Evolutionary conservation across 2,329 filamentous ascomycete genomes (phyloP).

Genomic region (Exophiala dermatitidis): DNA sequence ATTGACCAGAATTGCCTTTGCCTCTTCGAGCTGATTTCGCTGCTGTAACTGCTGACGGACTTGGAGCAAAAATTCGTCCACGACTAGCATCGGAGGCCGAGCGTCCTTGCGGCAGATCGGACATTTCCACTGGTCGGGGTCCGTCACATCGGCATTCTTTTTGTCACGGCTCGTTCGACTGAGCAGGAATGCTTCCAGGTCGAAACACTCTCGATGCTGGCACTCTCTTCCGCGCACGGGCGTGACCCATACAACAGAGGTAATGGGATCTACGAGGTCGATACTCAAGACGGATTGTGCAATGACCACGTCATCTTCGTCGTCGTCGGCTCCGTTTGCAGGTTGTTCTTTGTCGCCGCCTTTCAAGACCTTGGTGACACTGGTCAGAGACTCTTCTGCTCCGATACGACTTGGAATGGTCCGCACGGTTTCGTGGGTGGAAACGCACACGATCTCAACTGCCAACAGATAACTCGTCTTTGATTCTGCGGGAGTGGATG

Average conservation of each 20-base stretch:
- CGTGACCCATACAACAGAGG: slow-evolving; percentile 54
- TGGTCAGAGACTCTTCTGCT: slow-evolving; percentile 45
- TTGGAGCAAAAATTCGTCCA: slow-evolving; percentile 66
- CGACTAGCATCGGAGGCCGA: slow-evolving; percentile 60
- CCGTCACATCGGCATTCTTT: slow-evolving; percentile 32
- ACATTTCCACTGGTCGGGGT: slow-evolving; percentile 74
- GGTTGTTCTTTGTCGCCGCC: slow-evolving; percentile 17
- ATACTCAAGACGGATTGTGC: slow-evolving; percentile 53
- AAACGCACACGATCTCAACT: slow-evolving; percentile 61
- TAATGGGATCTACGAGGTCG: slow-evolving; percentile 62
- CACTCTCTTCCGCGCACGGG: slow-evolving; percentile 68
- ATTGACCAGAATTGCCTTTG: slow-evolving; percentile 56
- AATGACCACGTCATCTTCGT: slow-evolving; percentile 60
- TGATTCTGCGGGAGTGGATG: slow-evolving; percentile 32
- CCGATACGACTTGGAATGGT: slow-evolving; percentile 37
- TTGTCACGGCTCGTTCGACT: slow-evolving; percentile 49
- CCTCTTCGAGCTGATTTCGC: slow-evolving; percentile 43
- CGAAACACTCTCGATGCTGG: slow-evolving; percentile 79
- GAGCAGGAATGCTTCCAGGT: slow-evolving; percentile 71
- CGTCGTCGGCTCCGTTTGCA: slow-evolving; percentile 30
- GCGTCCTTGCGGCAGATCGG: slow-evolving; percentile 75
- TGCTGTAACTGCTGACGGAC: slow-evolving; percentile 52
- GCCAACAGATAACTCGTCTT: slow-evolving; percentile 51
- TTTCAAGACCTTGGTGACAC: slow-evolving; percentile 42
- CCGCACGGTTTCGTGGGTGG: slow-evolving; percentile 37